Evolutionary conservation across 2,329 filamentous ascomycete genomes (phyloP).

Genomic region (Trichoderma breve): DNA sequence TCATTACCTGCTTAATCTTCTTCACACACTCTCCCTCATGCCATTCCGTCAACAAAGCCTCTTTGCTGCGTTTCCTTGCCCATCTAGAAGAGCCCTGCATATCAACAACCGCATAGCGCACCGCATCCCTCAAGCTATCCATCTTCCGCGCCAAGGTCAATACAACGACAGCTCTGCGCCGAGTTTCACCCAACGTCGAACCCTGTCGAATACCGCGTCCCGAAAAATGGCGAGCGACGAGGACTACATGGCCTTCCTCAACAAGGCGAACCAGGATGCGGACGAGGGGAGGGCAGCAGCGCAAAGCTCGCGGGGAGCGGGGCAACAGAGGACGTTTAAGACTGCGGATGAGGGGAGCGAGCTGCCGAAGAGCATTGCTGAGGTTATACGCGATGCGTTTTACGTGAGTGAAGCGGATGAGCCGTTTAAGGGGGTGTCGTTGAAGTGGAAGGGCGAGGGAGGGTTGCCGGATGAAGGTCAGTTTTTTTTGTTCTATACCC

Average conservation of each 20-base stretch:
- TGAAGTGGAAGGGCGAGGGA: constrained; percentile 55
- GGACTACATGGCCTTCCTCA: constrained; percentile 78
- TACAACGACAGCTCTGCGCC: neutral
- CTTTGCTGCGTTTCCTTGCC: neutral
- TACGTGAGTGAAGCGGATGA: constrained; percentile 84
- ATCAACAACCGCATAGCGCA: neutral
- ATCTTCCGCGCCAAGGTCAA: neutral
- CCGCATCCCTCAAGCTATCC: neutral
- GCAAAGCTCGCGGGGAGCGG: constrained; percentile 22
- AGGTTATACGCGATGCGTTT: constrained; percentile 53
- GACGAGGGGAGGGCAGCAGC: constrained; percentile 43
- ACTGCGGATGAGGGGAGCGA: constrained; percentile 51
- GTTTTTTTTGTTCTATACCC: neutral
- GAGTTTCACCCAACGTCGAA: constrained; percentile 14
- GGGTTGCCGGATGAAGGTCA: constrained; percentile 61
- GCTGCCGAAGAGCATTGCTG: constrained; percentile 59
- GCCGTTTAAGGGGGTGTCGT: constrained; percentile 73
- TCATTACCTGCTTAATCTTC: neutral
- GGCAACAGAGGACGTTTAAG: constrained; percentile 44
- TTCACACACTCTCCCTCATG: neutral
- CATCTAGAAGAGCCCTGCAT: neutral
- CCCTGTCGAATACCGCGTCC: constrained; percentile 25
- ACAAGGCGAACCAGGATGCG: constrained; percentile 81
- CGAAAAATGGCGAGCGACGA: constrained; percentile 70
- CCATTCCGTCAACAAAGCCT: neutral